phyloP scores from a whole-genome alignment of 169 alveolate species.

The Babesia gibsoni region DNA sequence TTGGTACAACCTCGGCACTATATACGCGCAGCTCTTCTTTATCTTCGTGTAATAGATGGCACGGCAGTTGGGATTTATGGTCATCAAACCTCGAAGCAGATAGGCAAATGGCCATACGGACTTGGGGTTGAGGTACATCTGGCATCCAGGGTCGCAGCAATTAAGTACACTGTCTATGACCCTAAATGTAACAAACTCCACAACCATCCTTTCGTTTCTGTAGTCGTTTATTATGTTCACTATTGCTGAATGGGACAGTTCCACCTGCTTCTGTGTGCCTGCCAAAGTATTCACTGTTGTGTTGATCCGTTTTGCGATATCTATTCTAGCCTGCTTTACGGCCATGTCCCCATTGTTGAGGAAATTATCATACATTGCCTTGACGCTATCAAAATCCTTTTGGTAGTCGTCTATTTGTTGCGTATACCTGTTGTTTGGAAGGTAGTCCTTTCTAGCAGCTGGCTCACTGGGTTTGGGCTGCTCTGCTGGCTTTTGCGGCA shows the following conservation, averaged over 20 bases:
- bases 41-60: constrained; percentile 6
- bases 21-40: background rate
- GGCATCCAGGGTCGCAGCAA: constrained; percentile 59
- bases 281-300: constrained; percentile 52
- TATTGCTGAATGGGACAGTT: constrained; percentile 15
- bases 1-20: constrained; percentile 35
- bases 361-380: constrained; percentile 1
- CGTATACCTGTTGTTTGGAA: constrained; percentile 14
- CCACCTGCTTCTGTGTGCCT: constrained; percentile 42
- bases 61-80: background rate
- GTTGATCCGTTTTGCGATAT: constrained; percentile 23
- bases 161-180: constrained; percentile 45
- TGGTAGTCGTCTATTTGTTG: constrained; percentile 3
- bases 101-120: constrained; percentile 64
- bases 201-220: background rate
- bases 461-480: background rate
- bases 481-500: background rate
- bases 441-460: background rate
- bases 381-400: background rate
- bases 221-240: constrained; percentile 2
- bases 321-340: constrained; percentile 9
- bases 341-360: background rate
- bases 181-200: constrained; percentile 15
- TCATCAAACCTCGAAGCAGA: constrained; percentile 16
- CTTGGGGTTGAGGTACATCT: constrained; percentile 59